A percentile compares a stretch with the other conserved stretches of the same genome.
phyloP scores from a whole-genome alignment of 2,329 filamentous ascomycete genomes.

The Colletotrichum theobromicola region DNA sequence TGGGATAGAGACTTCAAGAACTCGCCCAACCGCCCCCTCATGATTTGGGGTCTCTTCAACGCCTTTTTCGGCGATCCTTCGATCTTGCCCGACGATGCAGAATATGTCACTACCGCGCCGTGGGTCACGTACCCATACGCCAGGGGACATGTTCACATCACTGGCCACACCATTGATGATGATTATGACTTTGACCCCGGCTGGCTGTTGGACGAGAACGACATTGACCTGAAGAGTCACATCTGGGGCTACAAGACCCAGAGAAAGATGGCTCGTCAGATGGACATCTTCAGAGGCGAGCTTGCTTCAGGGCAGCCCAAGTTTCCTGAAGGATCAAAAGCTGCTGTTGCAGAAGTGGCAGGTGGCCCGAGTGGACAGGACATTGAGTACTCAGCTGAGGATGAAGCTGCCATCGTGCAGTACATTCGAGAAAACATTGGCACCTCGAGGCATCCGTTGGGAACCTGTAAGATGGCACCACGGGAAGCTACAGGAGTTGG shows the following conservation, averaged over 20 bases:
- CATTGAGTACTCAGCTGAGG: conserved; percentile 54
- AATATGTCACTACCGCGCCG: conserved; percentile 55
- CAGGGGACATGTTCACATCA: conserved; percentile 62
- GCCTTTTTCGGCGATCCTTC: conserved; percentile 38
- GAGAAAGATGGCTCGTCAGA: conserved; percentile 64
- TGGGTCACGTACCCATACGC: conserved; percentile 66
- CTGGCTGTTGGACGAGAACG: conserved; percentile 50
- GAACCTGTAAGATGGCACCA: conserved; percentile 50
- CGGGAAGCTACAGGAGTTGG: conserved; percentile 34
- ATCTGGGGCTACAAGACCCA: conserved; percentile 70
- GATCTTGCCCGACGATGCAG: conserved; percentile 33
- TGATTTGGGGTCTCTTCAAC: conserved; percentile 24
- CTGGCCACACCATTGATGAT: conserved; percentile 35
- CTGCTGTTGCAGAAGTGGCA: conserved; percentile 30
- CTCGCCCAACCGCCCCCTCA: conserved; percentile 27
- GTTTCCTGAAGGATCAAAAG: conserved; percentile 46
- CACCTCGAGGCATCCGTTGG: conserved; percentile 51
- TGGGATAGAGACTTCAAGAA: conserved; percentile 56
- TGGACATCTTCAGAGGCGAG: conserved; percentile 57
- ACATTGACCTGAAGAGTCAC: conserved; percentile 64
- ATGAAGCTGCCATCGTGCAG: conserved; percentile 52
- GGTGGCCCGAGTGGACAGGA: conserved; percentile 22
- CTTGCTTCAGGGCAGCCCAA: conserved; percentile 45
- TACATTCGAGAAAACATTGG: conserved; percentile 43
- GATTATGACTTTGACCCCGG: conserved; percentile 56